Evolutionary conservation across 345 rosid genomes (phyloP).

Genomic region (Euphorbia tirucalli): DNA sequence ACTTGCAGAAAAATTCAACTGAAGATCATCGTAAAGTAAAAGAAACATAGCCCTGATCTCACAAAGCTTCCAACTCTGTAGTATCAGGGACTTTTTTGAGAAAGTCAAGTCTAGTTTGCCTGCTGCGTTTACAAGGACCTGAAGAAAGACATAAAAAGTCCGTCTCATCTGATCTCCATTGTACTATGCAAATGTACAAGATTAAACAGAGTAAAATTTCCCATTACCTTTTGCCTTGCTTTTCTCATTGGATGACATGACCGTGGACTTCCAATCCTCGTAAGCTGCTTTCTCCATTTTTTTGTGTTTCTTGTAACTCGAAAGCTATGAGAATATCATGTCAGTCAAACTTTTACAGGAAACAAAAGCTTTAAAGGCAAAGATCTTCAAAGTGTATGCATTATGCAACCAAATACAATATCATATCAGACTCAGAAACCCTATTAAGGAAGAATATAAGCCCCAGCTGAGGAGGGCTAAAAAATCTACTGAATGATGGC

Average conservation of each 20-base stretch:
- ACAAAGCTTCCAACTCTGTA: conserved; percentile 39
- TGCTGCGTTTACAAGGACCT: conserved; percentile 58
- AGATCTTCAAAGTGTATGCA: background rate
- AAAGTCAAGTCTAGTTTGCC: conserved; percentile 58
- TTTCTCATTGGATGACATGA: conserved; percentile 49
- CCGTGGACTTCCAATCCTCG: conserved; percentile 78
- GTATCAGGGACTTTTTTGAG: conserved; percentile 40
- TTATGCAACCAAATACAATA: too few relatives aligned
- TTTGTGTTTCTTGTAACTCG: conserved; percentile 66
- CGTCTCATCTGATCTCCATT: background rate
- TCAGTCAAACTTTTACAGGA: background rate
- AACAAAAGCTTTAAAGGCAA: background rate
- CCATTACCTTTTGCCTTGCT: conserved; percentile 43
- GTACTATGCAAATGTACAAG: background rate
- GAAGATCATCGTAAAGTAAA: background rate
- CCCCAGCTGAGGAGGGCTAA: too few relatives aligned
- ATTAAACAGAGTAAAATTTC: background rate
- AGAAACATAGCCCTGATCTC: background rate
- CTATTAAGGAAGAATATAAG: too few relatives aligned
- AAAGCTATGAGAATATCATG: conserved; percentile 40
- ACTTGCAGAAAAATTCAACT: background rate
- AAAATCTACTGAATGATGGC: too few relatives aligned
- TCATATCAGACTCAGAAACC: too few relatives aligned
- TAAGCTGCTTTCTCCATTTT: conserved; percentile 53
- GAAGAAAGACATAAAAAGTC: conserved; percentile 9